Percentiles rank a stretch among this genome's conserved stretches.
Evolutionary conservation across 177 flowering plant species (phyloP).

Genomic region (Tripterygium wilfordii): DNA sequence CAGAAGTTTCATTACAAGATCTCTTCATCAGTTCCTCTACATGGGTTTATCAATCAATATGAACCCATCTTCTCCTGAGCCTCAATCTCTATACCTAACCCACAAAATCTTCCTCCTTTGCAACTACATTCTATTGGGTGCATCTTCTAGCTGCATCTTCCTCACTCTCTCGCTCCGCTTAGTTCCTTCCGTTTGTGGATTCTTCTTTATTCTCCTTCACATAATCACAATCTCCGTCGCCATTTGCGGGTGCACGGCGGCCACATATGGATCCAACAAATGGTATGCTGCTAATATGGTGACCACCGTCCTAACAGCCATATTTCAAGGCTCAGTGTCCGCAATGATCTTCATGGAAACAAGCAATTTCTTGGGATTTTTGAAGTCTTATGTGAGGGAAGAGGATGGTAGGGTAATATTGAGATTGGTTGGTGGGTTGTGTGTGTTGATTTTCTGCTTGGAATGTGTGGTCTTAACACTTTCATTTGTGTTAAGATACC

Average conservation of each 20-base stretch:
- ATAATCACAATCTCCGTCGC: constrained; percentile 37
- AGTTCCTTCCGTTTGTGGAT: constrained; percentile 38
- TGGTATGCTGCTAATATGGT: constrained; percentile 62
- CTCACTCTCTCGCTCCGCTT: constrained; percentile 54
- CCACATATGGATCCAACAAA: constrained; percentile 17
- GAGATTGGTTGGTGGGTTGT: constrained; percentile 46
- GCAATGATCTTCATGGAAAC: constrained; percentile 46
- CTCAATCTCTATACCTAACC: constrained; percentile 23
- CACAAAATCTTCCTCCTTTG: constrained; percentile 37
- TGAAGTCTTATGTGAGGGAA: constrained; percentile 50
- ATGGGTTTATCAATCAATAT: constrained; percentile 12
- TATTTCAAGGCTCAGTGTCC: constrained; percentile 53
- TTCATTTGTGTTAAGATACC: constrained; percentile 47
- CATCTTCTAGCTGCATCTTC: constrained; percentile 53
- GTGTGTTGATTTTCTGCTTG: constrained; percentile 39
- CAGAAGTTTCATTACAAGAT: no score
- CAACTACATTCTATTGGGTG: constrained; percentile 42
- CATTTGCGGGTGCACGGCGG: constrained; percentile 36
- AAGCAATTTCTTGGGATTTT: constrained; percentile 27
- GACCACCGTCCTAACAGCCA: constrained; percentile 47
- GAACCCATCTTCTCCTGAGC: not conserved
- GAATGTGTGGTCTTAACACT: constrained; percentile 49
- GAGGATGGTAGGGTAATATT: constrained; percentile 41
- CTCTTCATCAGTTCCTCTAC: not conserved
- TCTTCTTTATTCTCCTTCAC: constrained; percentile 53